A percentile compares a stretch with the other conserved stretches of the same genome.
These are phyloP conservation scores for Pontederia crassipes DNA, from an alignment of 176 grass and related monocot species.

Conservation along the genomic window DNA sequence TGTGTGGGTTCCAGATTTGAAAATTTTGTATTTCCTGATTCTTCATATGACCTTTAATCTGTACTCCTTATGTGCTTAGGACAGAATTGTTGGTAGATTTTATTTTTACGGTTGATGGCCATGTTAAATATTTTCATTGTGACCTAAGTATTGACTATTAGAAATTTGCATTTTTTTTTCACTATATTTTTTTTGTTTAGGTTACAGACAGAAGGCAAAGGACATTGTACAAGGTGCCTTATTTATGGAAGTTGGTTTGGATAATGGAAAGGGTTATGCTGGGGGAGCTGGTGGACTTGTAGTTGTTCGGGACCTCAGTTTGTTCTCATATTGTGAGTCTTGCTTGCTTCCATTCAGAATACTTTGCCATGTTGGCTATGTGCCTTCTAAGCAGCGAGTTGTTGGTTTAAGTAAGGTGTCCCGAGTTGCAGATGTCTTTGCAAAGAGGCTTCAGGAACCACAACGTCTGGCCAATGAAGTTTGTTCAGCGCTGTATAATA, in stretches of 20 bases:
- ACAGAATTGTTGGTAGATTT: no score
- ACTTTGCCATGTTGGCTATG: constrained; percentile 85
- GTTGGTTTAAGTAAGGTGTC: constrained; percentile 97
- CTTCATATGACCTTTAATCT: no score
- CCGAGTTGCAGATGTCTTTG: constrained; percentile 79
- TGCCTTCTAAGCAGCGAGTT: constrained; percentile 59
- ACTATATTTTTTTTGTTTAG: constrained; percentile 27
- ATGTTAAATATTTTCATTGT: no score
- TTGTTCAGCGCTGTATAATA: constrained; percentile 56
- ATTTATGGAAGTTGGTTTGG: constrained; percentile 79
- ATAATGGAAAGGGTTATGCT: constrained; percentile 54
- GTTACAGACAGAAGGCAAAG: constrained; percentile 66
- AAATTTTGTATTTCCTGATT: no score
- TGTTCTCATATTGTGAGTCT: constrained; percentile 88
- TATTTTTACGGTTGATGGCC: no score
- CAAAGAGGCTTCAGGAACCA: constrained; percentile 85
- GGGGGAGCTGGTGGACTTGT: constrained; percentile 70
- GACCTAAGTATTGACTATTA: no score
- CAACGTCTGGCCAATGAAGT: constrained; percentile 68
- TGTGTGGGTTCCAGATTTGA: no score
- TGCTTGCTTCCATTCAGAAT: constrained; percentile 91
- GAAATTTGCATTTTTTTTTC: background rate
- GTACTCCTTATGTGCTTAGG: no score
- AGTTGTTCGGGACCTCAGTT: constrained; percentile 66
- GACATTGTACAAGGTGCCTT: constrained; percentile 84